Evolutionary conservation across 108 stramenopile species (phyloP).

Genomic region (Cyclostephanos invisitatus): DNA sequence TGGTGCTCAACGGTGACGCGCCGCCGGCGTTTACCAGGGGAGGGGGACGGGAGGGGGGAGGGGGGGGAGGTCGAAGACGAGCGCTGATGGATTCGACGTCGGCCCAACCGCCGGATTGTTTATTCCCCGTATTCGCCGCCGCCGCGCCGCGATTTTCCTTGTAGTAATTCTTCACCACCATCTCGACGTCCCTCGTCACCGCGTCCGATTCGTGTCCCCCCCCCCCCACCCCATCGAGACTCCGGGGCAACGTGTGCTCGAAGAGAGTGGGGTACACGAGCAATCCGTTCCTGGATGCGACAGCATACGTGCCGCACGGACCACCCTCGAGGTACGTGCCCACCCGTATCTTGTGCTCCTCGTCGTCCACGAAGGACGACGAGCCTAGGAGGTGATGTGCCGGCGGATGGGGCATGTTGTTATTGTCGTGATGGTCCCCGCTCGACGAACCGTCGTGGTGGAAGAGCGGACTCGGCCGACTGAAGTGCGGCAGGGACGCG

Average conservation of each 20-base stretch:
- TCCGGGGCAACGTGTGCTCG: slow-evolving; percentile 27
- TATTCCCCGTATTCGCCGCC: no score
- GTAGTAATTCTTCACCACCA: slow-evolving; percentile 40
- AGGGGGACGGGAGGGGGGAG: neutral
- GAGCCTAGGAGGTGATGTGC: neutral
- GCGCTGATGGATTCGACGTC: neutral
- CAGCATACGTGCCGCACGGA: slow-evolving; percentile 52
- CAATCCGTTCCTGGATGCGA: slow-evolving; percentile 40
- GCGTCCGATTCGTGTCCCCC: slow-evolving; percentile 19
- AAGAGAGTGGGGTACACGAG: slow-evolving; percentile 42
- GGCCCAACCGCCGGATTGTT: no score
- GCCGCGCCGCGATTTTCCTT: slow-evolving; percentile 3
- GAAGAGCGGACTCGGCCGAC: neutral
- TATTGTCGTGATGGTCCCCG: neutral
- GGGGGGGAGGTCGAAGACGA: neutral
- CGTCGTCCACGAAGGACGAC: slow-evolving; percentile 14
- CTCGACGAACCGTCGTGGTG: neutral
- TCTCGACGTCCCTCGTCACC: slow-evolving; percentile 37
- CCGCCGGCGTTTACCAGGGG: neutral
- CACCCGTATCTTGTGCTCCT: slow-evolving; percentile 45
- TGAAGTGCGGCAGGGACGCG: neutral
- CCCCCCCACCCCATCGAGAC: no score
- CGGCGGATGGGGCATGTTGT: neutral
- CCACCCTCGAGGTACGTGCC: slow-evolving; percentile 42
- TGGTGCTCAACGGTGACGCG: neutral